Conservation (phyloP, 306 rosid genomes). For the Prinsepia uniflora region DNA sequence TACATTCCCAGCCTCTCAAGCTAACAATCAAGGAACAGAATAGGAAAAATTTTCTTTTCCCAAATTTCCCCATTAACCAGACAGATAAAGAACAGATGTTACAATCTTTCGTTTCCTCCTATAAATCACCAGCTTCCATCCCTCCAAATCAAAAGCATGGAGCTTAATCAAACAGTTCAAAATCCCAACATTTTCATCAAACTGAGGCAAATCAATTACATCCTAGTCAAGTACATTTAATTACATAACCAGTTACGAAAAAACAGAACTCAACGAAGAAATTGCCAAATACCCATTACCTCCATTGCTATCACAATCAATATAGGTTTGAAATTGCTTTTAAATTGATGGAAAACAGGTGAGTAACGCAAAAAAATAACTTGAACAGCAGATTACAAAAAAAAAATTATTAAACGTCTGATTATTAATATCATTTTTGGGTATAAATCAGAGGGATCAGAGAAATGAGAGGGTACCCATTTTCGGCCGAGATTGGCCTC, state of each 20-base stretch:
- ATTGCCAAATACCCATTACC: background rate
- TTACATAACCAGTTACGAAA: slow-evolving; percentile 16
- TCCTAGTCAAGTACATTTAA: slow-evolving; percentile 14
- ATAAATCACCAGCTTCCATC: background rate
- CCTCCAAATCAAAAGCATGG: slow-evolving; percentile 2
- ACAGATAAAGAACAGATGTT: slow-evolving; percentile 8
- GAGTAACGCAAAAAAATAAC: slow-evolving; percentile 16
- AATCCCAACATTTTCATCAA: slow-evolving; percentile 29
- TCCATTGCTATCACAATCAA: background rate
- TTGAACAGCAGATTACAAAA: background rate
- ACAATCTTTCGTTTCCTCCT: slow-evolving; percentile 24
- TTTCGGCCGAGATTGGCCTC: slow-evolving; percentile 24
- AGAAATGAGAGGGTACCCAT: slow-evolving; percentile 49
- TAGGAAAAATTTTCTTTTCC: slow-evolving; percentile 13
- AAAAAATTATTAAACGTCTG: background rate
- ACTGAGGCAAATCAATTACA: slow-evolving; percentile 27
- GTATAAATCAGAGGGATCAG: slow-evolving; percentile 27
- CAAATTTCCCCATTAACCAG: slow-evolving; percentile 9
- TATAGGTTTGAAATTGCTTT: background rate
- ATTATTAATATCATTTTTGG: slow-evolving; percentile 5
- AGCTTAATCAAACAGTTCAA: slow-evolving; percentile 18
- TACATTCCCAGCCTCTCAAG: slow-evolving; percentile 20
- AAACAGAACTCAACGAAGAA: slow-evolving; percentile 32
- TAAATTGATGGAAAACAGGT: slow-evolving; percentile 21
- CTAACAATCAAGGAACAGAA: slow-evolving; percentile 1